Percentiles rank a stretch among this genome's conserved stretches.
These are phyloP conservation scores for Cryptosporidium andersoni DNA, from an alignment of 169 alveolate species.

Conservation along the genomic window DNA sequence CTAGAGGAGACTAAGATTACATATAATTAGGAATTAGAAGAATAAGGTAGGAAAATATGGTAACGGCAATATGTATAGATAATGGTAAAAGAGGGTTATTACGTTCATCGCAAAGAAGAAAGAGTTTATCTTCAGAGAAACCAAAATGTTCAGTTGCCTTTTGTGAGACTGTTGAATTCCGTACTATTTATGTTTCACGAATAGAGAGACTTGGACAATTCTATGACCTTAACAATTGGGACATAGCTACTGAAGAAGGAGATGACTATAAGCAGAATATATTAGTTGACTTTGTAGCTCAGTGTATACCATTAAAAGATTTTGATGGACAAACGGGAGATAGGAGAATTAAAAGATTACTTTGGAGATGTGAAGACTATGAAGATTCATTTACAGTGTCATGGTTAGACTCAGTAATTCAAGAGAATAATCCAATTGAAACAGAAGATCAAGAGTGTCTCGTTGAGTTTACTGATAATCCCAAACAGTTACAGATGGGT, in stretches of 20 bases:
- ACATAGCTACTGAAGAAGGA: slow-evolving; percentile 19
- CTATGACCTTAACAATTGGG: slow-evolving; percentile 31
- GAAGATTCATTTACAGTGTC: slow-evolving; percentile 41
- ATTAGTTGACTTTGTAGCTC: slow-evolving; percentile 60
- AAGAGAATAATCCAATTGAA: slow-evolving; percentile 6
- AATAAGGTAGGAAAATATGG: neutral
- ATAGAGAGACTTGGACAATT: slow-evolving; percentile 68
- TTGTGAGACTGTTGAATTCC: slow-evolving; percentile 61
- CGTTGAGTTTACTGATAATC: neutral
- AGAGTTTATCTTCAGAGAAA: slow-evolving; percentile 1
- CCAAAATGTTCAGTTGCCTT: slow-evolving; percentile 68
- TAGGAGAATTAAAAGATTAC: slow-evolving; percentile 45
- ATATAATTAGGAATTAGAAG: neutral
- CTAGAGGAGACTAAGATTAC: too few species aligned
- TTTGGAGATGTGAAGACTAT: slow-evolving; percentile 42
- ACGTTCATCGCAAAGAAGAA: slow-evolving; percentile 4
- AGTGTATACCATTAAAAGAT: slow-evolving; percentile 60
- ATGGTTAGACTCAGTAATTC: slow-evolving; percentile 34
- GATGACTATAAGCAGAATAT: slow-evolving; percentile 36
- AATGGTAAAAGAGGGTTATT: slow-evolving; percentile 41
- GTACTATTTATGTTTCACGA: slow-evolving; percentile 55
- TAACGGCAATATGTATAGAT: slow-evolving; percentile 7
- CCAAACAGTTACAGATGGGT: neutral
- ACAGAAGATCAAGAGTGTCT: slow-evolving; percentile 18
- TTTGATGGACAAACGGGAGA: slow-evolving; percentile 31